Base-by-base conservation (phyloP, 371 early-diverging fungal genomes). In the Mucor lusitanicus region DNA sequence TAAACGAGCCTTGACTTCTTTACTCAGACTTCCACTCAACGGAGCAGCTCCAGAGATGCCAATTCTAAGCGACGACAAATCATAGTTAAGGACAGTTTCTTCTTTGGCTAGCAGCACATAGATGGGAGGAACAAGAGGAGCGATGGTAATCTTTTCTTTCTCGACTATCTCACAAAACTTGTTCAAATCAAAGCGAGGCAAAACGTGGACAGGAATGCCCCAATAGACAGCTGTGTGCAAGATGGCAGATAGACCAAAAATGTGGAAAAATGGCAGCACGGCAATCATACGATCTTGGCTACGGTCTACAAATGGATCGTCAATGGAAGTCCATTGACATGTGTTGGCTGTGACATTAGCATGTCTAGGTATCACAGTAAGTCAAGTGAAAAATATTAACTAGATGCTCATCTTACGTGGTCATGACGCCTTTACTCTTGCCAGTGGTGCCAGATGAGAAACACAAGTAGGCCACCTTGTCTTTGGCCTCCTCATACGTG, bases 21-120 rank as follows among this genome's bases (percentile, higher is more conserved):
- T 56, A 33, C 81, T 61, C 0, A 92, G 70, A 25, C 89, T 89
- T 11, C 77, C 70, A 19, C 87, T 78, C 5, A 97, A 80, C 13
- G 96, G 96, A 6, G 96, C 96, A 15, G 95, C 98, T 25, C 91
- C 96, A 35, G 86, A 88, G 32, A 87, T 63, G 8, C 91, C 68
- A 28, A 72, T 73, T n/a, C 76, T 57, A 1, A 95, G 70, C 13
- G 87, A 84, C 0, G 87, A 82, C 32, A 95, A 62, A 54, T 94
- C 86, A 70, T 84, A 92, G 3, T 90, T 69, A 37, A 79, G 75
- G 15, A 92, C 89, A 17, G 84, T 67, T 17, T 92, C 89, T 53
- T 84, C 71, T 64, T 91, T 91, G 13, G 84, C 82, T 17, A 93
- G 70, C 17, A 81, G 68, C 6, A 92, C 68, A 21, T 88, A 70